These are phyloP conservation scores for Pythium aristosporum DNA, from an alignment of 352 stramenopile species.

Conservation along the genomic window DNA sequence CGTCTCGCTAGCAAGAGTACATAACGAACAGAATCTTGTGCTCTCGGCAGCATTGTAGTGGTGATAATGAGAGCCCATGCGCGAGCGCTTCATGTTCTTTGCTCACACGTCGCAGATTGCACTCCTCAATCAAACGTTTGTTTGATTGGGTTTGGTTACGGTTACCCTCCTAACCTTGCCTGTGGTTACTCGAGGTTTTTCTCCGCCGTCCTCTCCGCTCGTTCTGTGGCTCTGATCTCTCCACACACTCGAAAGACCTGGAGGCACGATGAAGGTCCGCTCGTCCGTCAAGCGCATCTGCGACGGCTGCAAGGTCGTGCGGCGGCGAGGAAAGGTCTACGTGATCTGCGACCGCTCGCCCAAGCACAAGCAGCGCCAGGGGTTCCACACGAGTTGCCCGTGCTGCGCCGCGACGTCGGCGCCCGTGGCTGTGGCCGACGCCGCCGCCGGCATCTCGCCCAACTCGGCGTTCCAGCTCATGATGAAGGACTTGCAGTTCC, in stretches of 20 bases:
- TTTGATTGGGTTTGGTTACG: constrained; percentile 14
- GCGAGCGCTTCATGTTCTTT: too few relatives aligned
- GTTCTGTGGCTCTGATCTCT: constrained; percentile 12
- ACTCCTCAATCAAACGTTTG: constrained; percentile 13
- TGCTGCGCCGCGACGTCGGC: constrained; percentile 31
- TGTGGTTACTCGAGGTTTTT: constrained; percentile 23
- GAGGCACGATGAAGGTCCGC: constrained; percentile 85
- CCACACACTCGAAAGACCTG: constrained; percentile 17
- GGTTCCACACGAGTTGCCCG: constrained; percentile 81
- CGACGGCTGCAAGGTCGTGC: constrained; percentile 90
- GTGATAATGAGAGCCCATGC: too few relatives aligned
- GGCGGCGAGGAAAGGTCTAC: constrained; percentile 83
- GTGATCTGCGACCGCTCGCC: constrained; percentile 90
- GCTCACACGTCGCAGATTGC: constrained; percentile 23
- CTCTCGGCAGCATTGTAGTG: too few relatives aligned
- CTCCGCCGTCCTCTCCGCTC: not conserved
- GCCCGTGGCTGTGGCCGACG: constrained; percentile 23
- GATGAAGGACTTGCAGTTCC: constrained; percentile 94
- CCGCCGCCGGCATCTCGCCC: constrained; percentile 54
- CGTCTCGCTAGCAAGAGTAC: too few relatives aligned
- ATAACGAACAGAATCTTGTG: too few relatives aligned
- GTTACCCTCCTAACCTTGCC: not conserved
- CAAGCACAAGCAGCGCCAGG: constrained; percentile 93
- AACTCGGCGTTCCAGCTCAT: constrained; percentile 93
- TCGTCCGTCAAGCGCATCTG: constrained; percentile 91